Base-by-base conservation (phyloP, 306 rosid species). In the Pachyrhizus erosus region DNA sequence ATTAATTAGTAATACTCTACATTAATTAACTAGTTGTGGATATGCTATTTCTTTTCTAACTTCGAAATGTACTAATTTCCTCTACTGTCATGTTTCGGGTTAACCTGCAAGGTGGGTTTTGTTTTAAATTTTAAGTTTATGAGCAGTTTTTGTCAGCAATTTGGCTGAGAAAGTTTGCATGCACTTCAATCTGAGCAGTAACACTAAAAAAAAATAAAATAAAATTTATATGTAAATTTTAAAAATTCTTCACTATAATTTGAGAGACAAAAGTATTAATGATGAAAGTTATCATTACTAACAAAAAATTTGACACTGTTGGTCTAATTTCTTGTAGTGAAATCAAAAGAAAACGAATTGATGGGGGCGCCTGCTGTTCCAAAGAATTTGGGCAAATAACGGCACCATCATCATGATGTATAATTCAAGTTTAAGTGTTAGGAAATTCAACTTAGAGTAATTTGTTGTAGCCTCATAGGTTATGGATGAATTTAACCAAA, bases 41-140 rank as follows among this genome's bases (percentile, higher is more conserved):
- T 20, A 42, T 60, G 65, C 42, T 69, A 17, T 27, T 43, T 67
- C 6, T 80, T 65, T 66, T 3, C 37, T 58, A 15, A 26, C 39
- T 78, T 72, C 5, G 31, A 76, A 73, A 67, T 9, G 23, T 24
- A 39, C 54, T 11, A 20, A 39, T 39, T 39, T 11, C 18, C 54
- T 42, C 2, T 27, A 60, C n/a, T 66, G 78, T 64, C 64, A 80
- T 70, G 62, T 80, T 80, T 57, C 7, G 64, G 55, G 42, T 18
- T 52, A 52, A 52, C 24, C 24, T 52, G 60, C 0, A 0, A 42
- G 42, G 13, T 2, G 13, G 14, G 62, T 52, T 49, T 49, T 49
- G 5, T 3, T 34, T 34, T n/a, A n/a, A 5, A 34, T 6, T 34
- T 34, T 34, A 34, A 34, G n/a, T n/a, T 34, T 34, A 55, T 20